phyloP scores from a whole-genome alignment of 495 filamentous ascomycete genomes.

The Sabuloglossum arenarium region DNA sequence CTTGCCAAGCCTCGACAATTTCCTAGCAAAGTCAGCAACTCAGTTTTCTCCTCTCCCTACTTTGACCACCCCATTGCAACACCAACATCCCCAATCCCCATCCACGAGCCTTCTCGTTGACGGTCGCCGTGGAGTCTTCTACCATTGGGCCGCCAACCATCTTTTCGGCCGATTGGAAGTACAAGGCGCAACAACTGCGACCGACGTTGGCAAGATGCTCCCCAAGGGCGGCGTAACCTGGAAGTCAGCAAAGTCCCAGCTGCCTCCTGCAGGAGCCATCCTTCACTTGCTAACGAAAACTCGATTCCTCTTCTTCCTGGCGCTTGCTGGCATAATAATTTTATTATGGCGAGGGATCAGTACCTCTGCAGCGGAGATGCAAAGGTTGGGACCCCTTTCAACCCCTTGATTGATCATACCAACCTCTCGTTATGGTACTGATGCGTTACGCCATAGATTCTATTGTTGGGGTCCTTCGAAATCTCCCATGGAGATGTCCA shows the following conservation, averaged over 20 bases:
- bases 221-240: slow-evolving; percentile 81
- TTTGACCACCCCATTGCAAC: neutral
- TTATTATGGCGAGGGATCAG: slow-evolving; percentile 81
- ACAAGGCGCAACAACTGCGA: neutral
- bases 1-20: neutral
- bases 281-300: slow-evolving; percentile 56
- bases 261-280: slow-evolving; percentile 69
- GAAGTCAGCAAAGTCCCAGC: slow-evolving; percentile 65
- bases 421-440: neutral
- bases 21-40: neutral
- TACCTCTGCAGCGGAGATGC: slow-evolving; percentile 67
- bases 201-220: slow-evolving; percentile 28
- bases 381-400: slow-evolving; percentile 46
- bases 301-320: slow-evolving; percentile 56
- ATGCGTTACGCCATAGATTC: slow-evolving; percentile 36
- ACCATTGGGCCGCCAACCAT: neutral
- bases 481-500: slow-evolving; percentile 79
- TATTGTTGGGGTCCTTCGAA: slow-evolving; percentile 92
- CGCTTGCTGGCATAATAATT: slow-evolving; percentile 48
- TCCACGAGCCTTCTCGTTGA: neutral
- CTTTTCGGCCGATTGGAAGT: neutral
- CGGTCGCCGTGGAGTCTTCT: neutral
- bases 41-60: neutral
- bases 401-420: slow-evolving; percentile 4
- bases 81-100: neutral